Evolutionary conservation across 208 protist species (phyloP).

Genomic region (Trypanosoma mega): DNA sequence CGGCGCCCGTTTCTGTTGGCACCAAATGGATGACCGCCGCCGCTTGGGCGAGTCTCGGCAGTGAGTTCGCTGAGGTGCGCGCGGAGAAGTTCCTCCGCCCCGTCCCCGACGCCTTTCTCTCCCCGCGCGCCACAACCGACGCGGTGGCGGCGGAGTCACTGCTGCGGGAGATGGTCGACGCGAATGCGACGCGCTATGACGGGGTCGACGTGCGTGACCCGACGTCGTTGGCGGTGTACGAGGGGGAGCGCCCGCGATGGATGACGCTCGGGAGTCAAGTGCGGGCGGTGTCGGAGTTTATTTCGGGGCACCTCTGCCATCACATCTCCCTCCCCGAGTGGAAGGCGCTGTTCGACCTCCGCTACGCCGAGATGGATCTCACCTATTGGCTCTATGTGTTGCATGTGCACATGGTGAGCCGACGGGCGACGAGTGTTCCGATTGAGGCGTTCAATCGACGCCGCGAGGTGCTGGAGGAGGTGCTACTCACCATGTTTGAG

Average conservation of each 20-base stretch:
- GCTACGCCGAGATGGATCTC: conserved; percentile 89
- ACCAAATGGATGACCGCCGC: conserved; percentile 79
- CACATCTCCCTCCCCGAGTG: conserved; percentile 85
- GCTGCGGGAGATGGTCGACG: conserved; percentile 51
- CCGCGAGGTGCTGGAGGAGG: conserved; percentile 86
- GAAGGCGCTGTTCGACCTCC: conserved; percentile 80
- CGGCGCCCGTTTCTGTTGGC: conserved; percentile 11
- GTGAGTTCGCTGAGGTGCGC: conserved; percentile 66
- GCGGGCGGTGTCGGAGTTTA: conserved; percentile 84
- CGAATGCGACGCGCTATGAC: conserved; percentile 72
- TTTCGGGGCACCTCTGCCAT: conserved; percentile 86
- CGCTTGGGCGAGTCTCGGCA: conserved; percentile 80
- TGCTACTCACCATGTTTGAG: conserved; percentile 86
- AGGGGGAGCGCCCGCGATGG: conserved; percentile 75
- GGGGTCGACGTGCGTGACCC: conserved; percentile 84
- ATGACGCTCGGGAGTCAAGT: conserved; percentile 84
- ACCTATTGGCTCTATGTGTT: conserved; percentile 90
- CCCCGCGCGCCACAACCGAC: conserved; percentile 76
- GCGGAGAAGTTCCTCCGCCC: conserved; percentile 78
- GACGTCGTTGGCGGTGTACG: conserved; percentile 79
- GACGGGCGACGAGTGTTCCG: conserved; percentile 79
- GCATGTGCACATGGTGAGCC: conserved; percentile 83
- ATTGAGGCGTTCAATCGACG: conserved; percentile 86
- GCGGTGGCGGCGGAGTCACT: conserved; percentile 67
- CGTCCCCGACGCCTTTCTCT: conserved; percentile 65